Percentiles rank a stretch among this genome's conserved stretches.
Evolutionary conservation across 768 basidiomycete genomes (phyloP).

Genomic region (Auriscalpium orientale): DNA sequence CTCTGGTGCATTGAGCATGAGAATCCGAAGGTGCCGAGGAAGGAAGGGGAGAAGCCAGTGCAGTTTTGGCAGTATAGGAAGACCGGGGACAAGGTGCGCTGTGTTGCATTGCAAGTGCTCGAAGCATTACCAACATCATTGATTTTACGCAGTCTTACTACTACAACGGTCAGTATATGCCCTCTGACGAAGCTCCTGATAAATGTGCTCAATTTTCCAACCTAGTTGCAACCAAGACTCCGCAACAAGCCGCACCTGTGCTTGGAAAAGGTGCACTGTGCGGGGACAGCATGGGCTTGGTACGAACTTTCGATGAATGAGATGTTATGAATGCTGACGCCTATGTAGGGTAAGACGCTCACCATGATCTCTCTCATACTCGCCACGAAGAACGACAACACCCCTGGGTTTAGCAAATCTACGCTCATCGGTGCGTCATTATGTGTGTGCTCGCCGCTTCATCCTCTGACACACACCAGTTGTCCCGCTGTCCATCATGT

Average conservation of each 20-base stretch:
- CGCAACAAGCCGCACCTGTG: constrained; percentile 52
- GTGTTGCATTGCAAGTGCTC: neutral
- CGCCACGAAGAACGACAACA: constrained; percentile 62
- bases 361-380: constrained; percentile 80
- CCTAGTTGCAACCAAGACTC: constrained; percentile 74
- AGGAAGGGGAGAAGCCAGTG: constrained; percentile 61
- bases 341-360: constrained; percentile 77
- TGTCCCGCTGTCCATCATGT: constrained; percentile 73
- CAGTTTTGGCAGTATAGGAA: constrained; percentile 84
- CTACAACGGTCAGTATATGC: constrained; percentile 48
- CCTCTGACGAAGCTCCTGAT: neutral
- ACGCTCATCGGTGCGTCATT: constrained; percentile 70
- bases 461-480: constrained; percentile 36
- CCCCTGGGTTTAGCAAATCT: constrained; percentile 47
- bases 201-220: constrained; percentile 2
- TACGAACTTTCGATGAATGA: constrained; percentile 21
- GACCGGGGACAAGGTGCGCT: constrained; percentile 42
- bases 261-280: constrained; percentile 83
- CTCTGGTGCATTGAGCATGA: constrained; percentile 83
- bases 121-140: neutral
- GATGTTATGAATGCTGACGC: no score
- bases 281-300: constrained; percentile 84
- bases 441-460: neutral
- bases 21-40: constrained; percentile 65
- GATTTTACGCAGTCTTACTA: constrained; percentile 43